Evolutionary conservation across 78 protist species (phyloP), one percentile per base, ranked within the genome.

Genomic region (Corallochytrium limacisporum): DNA sequence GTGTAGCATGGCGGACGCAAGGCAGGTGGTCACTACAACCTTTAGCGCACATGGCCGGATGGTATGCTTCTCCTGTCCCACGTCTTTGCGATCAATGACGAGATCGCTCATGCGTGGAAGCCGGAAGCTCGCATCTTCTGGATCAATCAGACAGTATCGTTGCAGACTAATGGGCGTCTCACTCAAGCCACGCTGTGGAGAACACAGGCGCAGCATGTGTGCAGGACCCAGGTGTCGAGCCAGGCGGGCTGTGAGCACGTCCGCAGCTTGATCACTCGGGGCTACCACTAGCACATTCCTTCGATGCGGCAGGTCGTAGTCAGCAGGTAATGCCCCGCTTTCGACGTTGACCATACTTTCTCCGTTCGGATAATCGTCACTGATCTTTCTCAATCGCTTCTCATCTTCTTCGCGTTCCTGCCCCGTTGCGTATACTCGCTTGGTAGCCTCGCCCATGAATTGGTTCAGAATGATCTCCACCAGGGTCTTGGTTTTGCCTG

Each of bases 401-500:
- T n/a, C n/a, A n/a, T n/a, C n/a, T n/a, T n/a, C n/a, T n/a, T n/a
- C n/a, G n/a, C n/a, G n/a, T n/a, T n/a, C n/a, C n/a, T n/a, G n/a
- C n/a, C n/a, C n/a, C n/a, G n/a, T n/a, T n/a, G n/a, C n/a, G n/a
- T n/a, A n/a, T n/a, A n/a, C n/a, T n/a, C n/a, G n/a, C n/a, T n/a
- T 46, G 10, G 65, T 8, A 22, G 32, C 1, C 22, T 26, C 26
- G 33, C 26, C 3, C 38, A 15, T 10, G 49, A 67, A 44, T 28
- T 46, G 71, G 3, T 0, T n/a, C n/a, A n/a, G 2, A 12, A 69
- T 48, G 20, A 68, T 68, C 44, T 61, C 84, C 1, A 71, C 61
- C 15, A 78, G 8, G 49, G 72, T 65, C 50, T 15, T 24, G 40
- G 84, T 79, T 39, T 79, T 79, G 44, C 84, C 84, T 1, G 78